phyloP scores from a whole-genome alignment of 768 basidiomycete species.

The Lentinula edodes region DNA sequence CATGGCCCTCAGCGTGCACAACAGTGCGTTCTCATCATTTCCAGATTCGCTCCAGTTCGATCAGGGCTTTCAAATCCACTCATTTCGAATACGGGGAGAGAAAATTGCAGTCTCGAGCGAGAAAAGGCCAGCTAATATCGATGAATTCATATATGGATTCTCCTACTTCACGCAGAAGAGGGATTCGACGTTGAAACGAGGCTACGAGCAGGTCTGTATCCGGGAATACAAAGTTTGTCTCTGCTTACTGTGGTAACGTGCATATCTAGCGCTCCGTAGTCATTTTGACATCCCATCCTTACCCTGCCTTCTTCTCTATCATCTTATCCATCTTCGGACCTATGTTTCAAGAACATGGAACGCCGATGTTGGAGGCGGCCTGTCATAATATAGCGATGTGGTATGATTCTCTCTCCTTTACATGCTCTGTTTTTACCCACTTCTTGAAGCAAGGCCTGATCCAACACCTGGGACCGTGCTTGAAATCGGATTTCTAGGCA shows the following conservation, averaged over 20 bases:
- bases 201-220: slow-evolving; percentile 65
- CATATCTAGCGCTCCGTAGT: slow-evolving; percentile 66
- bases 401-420: slow-evolving; percentile 37
- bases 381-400: slow-evolving; percentile 83
- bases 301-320: slow-evolving; percentile 77
- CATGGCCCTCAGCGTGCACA: not conserved
- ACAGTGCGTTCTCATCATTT: slow-evolving; percentile 87
- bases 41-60: slow-evolving; percentile 86
- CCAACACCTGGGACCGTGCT: slow-evolving; percentile 59
- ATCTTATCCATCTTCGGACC: slow-evolving; percentile 68
- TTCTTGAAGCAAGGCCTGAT: slow-evolving; percentile 66
- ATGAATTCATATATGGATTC: slow-evolving; percentile 75
- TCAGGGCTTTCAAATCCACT: slow-evolving; percentile 79
- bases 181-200: slow-evolving; percentile 63
- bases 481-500: slow-evolving; percentile 82
- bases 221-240: not conserved
- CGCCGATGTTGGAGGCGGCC: slow-evolving; percentile 78
- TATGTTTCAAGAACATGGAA: slow-evolving; percentile 64
- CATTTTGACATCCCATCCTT: slow-evolving; percentile 73
- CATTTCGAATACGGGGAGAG: slow-evolving; percentile 74
- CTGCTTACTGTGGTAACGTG: slow-evolving; percentile 7
- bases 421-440: slow-evolving; percentile 15
- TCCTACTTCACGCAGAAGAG: slow-evolving; percentile 70
- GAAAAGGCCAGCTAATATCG: slow-evolving; percentile 35
- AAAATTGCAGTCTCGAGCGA: slow-evolving; percentile 16